Evolutionary conservation across 495 filamentous ascomycete genomes (phyloP).

Genomic region (Extremus antarcticus): DNA sequence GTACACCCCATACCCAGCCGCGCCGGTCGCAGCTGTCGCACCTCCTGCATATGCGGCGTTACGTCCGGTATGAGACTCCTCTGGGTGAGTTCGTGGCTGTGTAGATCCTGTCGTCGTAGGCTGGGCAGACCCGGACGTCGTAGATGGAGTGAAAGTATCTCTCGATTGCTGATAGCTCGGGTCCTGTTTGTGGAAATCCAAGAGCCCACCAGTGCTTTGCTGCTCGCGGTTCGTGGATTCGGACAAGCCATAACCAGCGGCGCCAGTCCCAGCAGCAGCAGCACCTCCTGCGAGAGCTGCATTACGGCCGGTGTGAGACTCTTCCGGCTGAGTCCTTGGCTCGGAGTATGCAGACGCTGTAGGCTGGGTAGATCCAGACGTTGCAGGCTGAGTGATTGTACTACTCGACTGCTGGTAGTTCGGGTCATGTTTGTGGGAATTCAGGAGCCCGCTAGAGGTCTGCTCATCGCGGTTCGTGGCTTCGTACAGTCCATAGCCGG

Average conservation of each 20-base stretch:
- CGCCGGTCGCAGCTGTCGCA: slow-evolving; percentile 11
- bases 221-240: neutral
- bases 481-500: slow-evolving; percentile 11
- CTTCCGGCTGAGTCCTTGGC: neutral
- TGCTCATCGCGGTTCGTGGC: neutral
- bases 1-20: slow-evolving; percentile 13
- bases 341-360: neutral
- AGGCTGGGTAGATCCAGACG: slow-evolving; percentile 18
- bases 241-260: slow-evolving; percentile 2
- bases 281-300: slow-evolving; percentile 18
- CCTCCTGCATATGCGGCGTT: slow-evolving; percentile 22
- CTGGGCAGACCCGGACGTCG: too few species aligned
- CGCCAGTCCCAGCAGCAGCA: slow-evolving; percentile 5
- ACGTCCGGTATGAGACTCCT: slow-evolving; percentile 19
- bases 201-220: neutral
- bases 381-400: too few species aligned
- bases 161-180: neutral
- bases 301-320: slow-evolving; percentile 21
- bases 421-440: slow-evolving; percentile 12
- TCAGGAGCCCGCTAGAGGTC: neutral
- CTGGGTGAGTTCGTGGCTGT: neutral
- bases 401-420: too few species aligned
- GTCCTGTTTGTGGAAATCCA: slow-evolving; percentile 10
- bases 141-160: too few species aligned
- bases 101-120: neutral